A percentile compares a stretch with the other conserved stretches of the same genome.
phyloP scores from a whole-genome alignment of 371 early-diverging fungal species.

The Mucor mucedo region DNA sequence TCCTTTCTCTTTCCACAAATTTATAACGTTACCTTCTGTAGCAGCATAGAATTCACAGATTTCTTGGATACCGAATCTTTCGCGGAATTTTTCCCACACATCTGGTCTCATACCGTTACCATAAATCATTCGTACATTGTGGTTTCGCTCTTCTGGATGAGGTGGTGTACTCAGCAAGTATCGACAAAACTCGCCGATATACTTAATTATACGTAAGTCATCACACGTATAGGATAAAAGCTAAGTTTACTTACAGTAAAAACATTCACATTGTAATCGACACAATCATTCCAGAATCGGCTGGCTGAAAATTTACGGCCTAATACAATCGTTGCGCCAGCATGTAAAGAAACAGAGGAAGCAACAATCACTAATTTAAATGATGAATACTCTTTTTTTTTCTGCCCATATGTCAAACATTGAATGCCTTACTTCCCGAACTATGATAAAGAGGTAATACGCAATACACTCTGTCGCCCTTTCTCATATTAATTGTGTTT shows the following conservation, averaged over 20 bases:
- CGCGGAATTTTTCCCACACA: slow-evolving; percentile 64
- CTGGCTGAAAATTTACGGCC: slow-evolving; percentile 56
- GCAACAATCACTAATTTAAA: slow-evolving; percentile 39
- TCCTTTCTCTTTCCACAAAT: background rate
- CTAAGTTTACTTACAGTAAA: slow-evolving; percentile 37
- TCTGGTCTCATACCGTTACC: slow-evolving; percentile 78
- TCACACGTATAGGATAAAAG: background rate
- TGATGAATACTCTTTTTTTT: background rate
- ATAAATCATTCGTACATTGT: slow-evolving; percentile 55
- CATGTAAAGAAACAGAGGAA: slow-evolving; percentile 25
- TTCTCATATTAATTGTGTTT: slow-evolving; percentile 14
- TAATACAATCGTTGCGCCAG: slow-evolving; percentile 49
- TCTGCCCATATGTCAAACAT: too few relatives aligned
- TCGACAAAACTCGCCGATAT: slow-evolving; percentile 76
- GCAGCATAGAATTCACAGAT: slow-evolving; percentile 68
- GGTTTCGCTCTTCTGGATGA: slow-evolving; percentile 52
- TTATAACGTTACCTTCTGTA: slow-evolving; percentile 49
- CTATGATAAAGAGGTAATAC: slow-evolving; percentile 60
- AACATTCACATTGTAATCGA: slow-evolving; percentile 41
- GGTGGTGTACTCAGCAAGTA: slow-evolving; percentile 62
- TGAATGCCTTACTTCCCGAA: slow-evolving; percentile 43
- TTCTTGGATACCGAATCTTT: slow-evolving; percentile 53
- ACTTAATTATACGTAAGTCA: slow-evolving; percentile 22
- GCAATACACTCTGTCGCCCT: slow-evolving; percentile 48
- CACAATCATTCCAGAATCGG: slow-evolving; percentile 57